Conservation (phyloP, 139 green algal species). For the Tetraselmis striata region DNA sequence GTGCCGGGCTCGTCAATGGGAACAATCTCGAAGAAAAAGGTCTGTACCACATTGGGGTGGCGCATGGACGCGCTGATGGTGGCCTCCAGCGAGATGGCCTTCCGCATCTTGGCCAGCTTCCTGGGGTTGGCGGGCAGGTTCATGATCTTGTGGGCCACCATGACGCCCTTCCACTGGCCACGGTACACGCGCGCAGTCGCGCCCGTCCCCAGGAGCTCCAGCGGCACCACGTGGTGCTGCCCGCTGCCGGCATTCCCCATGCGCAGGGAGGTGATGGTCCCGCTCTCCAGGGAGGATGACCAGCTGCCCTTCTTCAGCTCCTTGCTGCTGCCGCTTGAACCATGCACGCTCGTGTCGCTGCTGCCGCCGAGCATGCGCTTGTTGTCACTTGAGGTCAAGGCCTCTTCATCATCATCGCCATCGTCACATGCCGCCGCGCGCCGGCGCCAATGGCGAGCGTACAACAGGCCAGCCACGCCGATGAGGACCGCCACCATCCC, state of each 20-base stretch:
- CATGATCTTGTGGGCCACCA: neutral
- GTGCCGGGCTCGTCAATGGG: neutral
- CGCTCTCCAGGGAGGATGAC: neutral
- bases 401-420: too few species aligned
- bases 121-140: neutral
- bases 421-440: too few species aligned
- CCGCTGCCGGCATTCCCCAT: too few species aligned
- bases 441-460: too few species aligned
- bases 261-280: too few species aligned
- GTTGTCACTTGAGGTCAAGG: too few species aligned
- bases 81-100: constrained; percentile 12
- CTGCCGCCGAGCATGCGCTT: too few species aligned
- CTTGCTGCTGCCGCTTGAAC: neutral
- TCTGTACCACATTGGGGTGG: constrained; percentile 19
- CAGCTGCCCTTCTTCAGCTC: neutral
- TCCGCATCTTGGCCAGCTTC: neutral
- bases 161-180: neutral
- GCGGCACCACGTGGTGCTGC: neutral
- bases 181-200: neutral
- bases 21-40: neutral
- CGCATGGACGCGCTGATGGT: constrained; percentile 12
- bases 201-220: neutral
- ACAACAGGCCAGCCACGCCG: too few species aligned
- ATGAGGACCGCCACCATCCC: too few species aligned
- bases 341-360: too few species aligned